A percentile compares a stretch with the other conserved stretches of the same genome.
phyloP scores from a whole-genome alignment of 2,329 filamentous ascomycete genomes.

The Talaromyces albobiverticillius region DNA sequence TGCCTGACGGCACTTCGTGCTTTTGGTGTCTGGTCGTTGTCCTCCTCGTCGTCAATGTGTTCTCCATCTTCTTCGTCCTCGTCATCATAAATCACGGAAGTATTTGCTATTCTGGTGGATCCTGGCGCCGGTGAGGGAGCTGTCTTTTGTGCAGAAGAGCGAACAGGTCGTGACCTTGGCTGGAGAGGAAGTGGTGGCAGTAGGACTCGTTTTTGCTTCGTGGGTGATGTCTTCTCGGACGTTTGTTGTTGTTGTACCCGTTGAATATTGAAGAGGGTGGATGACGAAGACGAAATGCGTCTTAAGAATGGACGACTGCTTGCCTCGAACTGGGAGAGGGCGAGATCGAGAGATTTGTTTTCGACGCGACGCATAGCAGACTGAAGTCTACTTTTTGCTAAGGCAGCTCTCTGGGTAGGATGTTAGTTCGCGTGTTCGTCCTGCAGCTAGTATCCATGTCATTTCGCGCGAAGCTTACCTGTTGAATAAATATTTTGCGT shows the following conservation, averaged over 20 bases:
- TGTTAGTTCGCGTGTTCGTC: slow-evolving; percentile 14
- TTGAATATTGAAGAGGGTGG: neutral
- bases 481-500: slow-evolving; percentile 39
- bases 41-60: neutral
- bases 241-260: neutral
- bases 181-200: slow-evolving; percentile 16
- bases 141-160: slow-evolving; percentile 10
- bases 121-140: slow-evolving; percentile 2
- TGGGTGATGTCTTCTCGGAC: neutral
- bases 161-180: slow-evolving; percentile 12
- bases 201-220: slow-evolving; percentile 9
- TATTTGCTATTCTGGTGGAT: neutral
- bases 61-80: neutral
- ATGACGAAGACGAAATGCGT: neutral
- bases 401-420: slow-evolving; percentile 35
- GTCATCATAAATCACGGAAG: neutral
- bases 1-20: neutral
- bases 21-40: slow-evolving; percentile 9
- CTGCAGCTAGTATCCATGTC: neutral
- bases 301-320: slow-evolving; percentile 5
- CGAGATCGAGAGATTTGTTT: slow-evolving; percentile 38
- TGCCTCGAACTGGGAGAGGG: slow-evolving; percentile 40
- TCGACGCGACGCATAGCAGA: slow-evolving; percentile 39
- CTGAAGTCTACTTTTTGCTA: slow-evolving; percentile 38
- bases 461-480: slow-evolving; percentile 25